phyloP scores from a whole-genome alignment of 345 rosid species.

The Dipteronia dyeriana region DNA sequence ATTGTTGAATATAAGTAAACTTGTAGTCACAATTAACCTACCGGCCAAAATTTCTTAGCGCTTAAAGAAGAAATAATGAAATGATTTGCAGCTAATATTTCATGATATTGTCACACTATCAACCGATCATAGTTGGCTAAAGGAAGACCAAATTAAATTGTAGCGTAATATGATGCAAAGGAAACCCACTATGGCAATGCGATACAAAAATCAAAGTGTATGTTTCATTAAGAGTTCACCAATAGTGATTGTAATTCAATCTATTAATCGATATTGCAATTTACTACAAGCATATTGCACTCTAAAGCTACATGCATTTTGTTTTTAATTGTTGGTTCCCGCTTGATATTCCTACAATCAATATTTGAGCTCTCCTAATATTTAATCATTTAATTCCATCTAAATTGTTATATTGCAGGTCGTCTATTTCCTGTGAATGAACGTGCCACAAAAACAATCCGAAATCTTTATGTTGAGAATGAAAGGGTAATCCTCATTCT shows the following conservation, averaged over 20 bases:
- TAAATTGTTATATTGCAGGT: slow-evolving; percentile 43
- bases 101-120: neutral
- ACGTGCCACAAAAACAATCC: slow-evolving; percentile 87
- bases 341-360: neutral
- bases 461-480: slow-evolving; percentile 88
- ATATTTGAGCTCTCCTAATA: neutral
- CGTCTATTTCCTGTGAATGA: slow-evolving; percentile 76
- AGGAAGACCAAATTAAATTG: neutral
- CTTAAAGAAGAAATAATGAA: neutral
- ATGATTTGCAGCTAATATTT: neutral
- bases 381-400: neutral
- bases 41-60: neutral
- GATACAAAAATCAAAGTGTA: neutral
- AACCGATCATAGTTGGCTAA: neutral
- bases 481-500: slow-evolving; percentile 70
- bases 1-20: neutral
- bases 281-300: neutral
- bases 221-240: neutral
- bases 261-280: neutral
- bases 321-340: slow-evolving; percentile 6
- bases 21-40: neutral
- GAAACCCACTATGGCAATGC: neutral
- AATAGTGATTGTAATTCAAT: neutral
- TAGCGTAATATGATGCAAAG: neutral
- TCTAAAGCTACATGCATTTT: neutral